Percentiles rank a stretch among this genome's conserved stretches.
Conservation (phyloP, 78 protist genomes). For the Dictyostelium capitatum region DNA sequence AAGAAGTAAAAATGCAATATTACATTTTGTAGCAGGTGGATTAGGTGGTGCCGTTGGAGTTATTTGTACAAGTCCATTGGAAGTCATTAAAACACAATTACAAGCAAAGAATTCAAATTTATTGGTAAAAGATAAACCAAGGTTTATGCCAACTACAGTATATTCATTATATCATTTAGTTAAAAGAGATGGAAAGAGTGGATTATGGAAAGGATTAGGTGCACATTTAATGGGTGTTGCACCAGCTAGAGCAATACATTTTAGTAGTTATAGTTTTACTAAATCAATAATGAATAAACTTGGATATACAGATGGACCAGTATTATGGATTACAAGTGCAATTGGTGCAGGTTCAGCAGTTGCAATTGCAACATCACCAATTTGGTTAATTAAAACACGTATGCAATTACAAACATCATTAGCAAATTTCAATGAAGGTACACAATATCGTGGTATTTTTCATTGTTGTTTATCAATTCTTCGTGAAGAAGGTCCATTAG, state of each 20-base stretch:
- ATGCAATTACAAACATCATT: constrained; percentile 80
- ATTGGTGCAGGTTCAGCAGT: constrained; percentile 75
- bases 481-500: constrained; percentile 78
- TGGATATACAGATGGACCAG: constrained; percentile 73
- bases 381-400: constrained; percentile 80
- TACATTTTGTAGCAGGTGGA: constrained; percentile 77
- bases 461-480: constrained; percentile 63
- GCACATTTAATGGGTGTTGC: constrained; percentile 80
- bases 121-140: constrained; percentile 46
- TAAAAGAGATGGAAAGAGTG: constrained; percentile 62
- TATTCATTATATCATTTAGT: constrained; percentile 48
- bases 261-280: constrained; percentile 59
- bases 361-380: constrained; percentile 65
- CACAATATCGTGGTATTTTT: constrained; percentile 40
- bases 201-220: constrained; percentile 62
- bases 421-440: constrained; percentile 57
- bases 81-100: constrained; percentile 73
- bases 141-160: constrained; percentile 51
- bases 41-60: constrained; percentile 74
- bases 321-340: constrained; percentile 56
- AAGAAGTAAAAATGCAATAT: constrained; percentile 66
- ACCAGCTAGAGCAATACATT: constrained; percentile 83
- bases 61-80: constrained; percentile 51
- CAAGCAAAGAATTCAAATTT: constrained; percentile 47
- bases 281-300: constrained; percentile 42